Evolutionary conservation across 1,284 basidiomycete genomes (phyloP), one percentile per base, ranked within the genome.

Genomic region (Irpex sp.): DNA sequence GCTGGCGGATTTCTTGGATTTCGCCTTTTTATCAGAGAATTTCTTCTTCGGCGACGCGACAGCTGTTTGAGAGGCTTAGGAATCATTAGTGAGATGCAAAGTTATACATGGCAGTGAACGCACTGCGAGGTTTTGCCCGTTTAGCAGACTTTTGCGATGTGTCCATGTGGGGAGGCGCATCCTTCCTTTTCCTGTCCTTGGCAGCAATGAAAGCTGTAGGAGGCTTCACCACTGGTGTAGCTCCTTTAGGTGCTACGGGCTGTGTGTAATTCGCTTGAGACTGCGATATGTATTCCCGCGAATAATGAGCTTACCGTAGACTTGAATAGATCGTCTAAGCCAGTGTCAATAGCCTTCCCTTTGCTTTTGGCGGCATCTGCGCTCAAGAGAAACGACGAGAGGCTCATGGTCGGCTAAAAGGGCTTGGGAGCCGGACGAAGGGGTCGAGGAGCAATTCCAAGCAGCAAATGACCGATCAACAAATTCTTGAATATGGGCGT

Each of bases 261-360:
- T 64, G 53, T 45, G 33, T 56, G 5, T 5, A 28, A 45, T 45
- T 52, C 19, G 9, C 21, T 16, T n/a, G n/a, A n/a, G n/a, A n/a
- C 4, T 12, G 33, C 19, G 7, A 16, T 12, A 10, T 58, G n/a
- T 60, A 59, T 4, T 45, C 52, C 6, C 28, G 35, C 35, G 52
- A 36, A 18, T 10, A 35, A 4, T 51, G 7, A 18, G 67, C 71
- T 53, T 51, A 72, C 70, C 7, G 66, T 70, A 8, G 73, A 64
- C 23, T 67, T 68, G 61, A 77, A 74, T 19, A 77, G 57, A 35
- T 71, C 67, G 58, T 77, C 75, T 2, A 76, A 60, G 4, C 68
- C 71, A 37, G 66, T 70, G 60, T 77, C 75, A n/a, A 77, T 71
- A 4, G 58, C 61, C 54, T 68, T 68, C 4, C 58, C 62, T 59